Evolutionary conservation across 208 protist genomes (phyloP).

Genomic region (Leishmania braziliensis): DNA sequence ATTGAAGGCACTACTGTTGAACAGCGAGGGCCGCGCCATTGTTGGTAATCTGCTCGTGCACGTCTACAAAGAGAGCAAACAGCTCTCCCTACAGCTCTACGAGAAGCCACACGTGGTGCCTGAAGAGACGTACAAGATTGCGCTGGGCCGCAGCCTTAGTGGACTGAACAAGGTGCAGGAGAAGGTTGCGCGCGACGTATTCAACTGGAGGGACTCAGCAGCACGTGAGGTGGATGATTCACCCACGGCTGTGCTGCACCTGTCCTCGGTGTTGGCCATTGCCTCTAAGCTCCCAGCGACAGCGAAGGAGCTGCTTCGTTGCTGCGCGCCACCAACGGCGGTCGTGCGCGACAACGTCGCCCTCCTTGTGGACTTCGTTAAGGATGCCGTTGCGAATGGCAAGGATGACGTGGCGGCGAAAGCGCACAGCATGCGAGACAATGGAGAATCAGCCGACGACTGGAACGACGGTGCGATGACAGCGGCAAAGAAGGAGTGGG

Average conservation of each 20-base stretch:
- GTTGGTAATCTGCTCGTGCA: constrained; percentile 87
- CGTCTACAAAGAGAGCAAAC: constrained; percentile 79
- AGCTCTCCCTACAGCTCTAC: constrained; percentile 90
- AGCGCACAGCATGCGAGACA: neutral
- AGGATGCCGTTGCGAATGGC: constrained; percentile 34
- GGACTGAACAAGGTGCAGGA: constrained; percentile 66
- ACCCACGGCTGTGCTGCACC: constrained; percentile 77
- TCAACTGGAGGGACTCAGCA: constrained; percentile 84
- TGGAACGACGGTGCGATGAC: neutral
- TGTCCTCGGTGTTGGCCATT: constrained; percentile 76
- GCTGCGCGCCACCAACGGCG: constrained; percentile 77
- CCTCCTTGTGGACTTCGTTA: constrained; percentile 66
- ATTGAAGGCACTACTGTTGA: constrained; percentile 76
- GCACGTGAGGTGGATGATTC: constrained; percentile 86
- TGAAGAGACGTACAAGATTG: constrained; percentile 67
- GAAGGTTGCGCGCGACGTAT: constrained; percentile 65
- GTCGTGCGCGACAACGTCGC: constrained; percentile 62
- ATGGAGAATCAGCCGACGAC: neutral
- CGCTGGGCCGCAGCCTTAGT: constrained; percentile 72
- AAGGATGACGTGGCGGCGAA: constrained; percentile 8
- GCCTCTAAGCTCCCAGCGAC: constrained; percentile 84
- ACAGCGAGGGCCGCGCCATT: constrained; percentile 69
- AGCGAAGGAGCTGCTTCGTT: constrained; percentile 68
- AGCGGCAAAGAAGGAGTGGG: constrained; percentile 16
- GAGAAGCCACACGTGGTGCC: constrained; percentile 91